Conservation (phyloP, 768 basidiomycete species). For the Tephrocybe sp. region DNA sequence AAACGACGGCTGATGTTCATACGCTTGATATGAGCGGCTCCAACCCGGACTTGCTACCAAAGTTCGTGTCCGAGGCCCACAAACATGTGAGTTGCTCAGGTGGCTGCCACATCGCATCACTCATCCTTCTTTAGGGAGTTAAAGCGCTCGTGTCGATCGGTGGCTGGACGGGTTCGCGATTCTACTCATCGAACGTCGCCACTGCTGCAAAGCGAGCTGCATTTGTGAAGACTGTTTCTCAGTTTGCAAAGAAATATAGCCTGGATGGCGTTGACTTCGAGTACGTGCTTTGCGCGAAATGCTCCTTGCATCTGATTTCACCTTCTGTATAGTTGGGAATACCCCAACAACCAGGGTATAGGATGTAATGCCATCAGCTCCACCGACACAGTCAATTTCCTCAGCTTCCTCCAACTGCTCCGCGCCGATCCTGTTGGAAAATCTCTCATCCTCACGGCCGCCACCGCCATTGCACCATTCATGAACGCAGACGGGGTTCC, state of each 20-base stretch:
- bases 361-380: slow-evolving; percentile 67
- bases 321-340: slow-evolving; percentile 74
- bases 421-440: slow-evolving; percentile 52
- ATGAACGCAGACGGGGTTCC: slow-evolving; percentile 51
- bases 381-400: slow-evolving; percentile 74
- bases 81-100: slow-evolving; percentile 33
- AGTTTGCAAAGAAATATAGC: slow-evolving; percentile 50
- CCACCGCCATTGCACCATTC: slow-evolving; percentile 41
- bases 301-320: not conserved
- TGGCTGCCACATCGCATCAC: not conserved
- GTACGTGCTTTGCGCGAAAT: slow-evolving; percentile 27
- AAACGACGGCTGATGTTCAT: slow-evolving; percentile 36
- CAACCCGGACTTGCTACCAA: slow-evolving; percentile 47
- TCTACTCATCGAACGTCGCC: slow-evolving; percentile 62
- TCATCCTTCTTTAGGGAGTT: slow-evolving; percentile 42
- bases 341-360: slow-evolving; percentile 67
- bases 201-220: slow-evolving; percentile 57
- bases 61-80: slow-evolving; percentile 54
- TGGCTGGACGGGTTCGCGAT: slow-evolving; percentile 68
- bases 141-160: slow-evolving; percentile 62
- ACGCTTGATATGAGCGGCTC: slow-evolving; percentile 41
- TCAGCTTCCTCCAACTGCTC: slow-evolving; percentile 75
- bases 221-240: slow-evolving; percentile 59
- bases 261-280: slow-evolving; percentile 63
- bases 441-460: slow-evolving; percentile 59